Percentiles rank a stretch among this genome's conserved stretches.
Evolutionary conservation across 345 rosid genomes (phyloP).

Genomic region (Ricinus communis): DNA sequence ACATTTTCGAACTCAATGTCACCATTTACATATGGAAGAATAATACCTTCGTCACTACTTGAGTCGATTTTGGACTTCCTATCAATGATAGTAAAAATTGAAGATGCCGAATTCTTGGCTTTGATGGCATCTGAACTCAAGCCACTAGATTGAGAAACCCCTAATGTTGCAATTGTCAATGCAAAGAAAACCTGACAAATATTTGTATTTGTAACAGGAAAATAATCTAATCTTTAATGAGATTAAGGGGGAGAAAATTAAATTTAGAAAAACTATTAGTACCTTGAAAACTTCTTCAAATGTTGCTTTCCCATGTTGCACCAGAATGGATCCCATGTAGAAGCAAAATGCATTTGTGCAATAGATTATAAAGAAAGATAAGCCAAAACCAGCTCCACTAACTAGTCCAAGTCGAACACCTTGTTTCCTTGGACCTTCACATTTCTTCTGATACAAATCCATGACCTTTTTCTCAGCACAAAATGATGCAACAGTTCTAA

Average conservation of each 20-base stretch:
- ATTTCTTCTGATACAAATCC: slow-evolving; percentile 57
- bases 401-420: slow-evolving; percentile 50
- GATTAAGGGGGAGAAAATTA: too few relatives aligned
- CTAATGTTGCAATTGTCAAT: slow-evolving; percentile 61
- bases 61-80: slow-evolving; percentile 71
- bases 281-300: slow-evolving; percentile 77
- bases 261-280: neutral
- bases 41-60: slow-evolving; percentile 57
- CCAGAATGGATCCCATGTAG: slow-evolving; percentile 53
- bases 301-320: slow-evolving; percentile 56
- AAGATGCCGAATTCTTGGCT: slow-evolving; percentile 76
- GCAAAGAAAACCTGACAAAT: slow-evolving; percentile 59
- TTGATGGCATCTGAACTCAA: slow-evolving; percentile 65
- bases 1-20: slow-evolving; percentile 63
- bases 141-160: slow-evolving; percentile 71
- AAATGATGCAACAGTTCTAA: slow-evolving; percentile 67
- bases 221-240: too few relatives aligned
- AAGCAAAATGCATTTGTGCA: slow-evolving; percentile 53
- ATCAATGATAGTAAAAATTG: slow-evolving; percentile 71
- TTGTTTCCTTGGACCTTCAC: slow-evolving; percentile 42
- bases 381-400: slow-evolving; percentile 53
- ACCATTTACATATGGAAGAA: slow-evolving; percentile 48
- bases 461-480: slow-evolving; percentile 59
- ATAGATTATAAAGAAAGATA: slow-evolving; percentile 46
- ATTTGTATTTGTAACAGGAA: neutral